phyloP scores from a whole-genome alignment of 768 basidiomycete species.

The Psilocybe cyanescens region DNA sequence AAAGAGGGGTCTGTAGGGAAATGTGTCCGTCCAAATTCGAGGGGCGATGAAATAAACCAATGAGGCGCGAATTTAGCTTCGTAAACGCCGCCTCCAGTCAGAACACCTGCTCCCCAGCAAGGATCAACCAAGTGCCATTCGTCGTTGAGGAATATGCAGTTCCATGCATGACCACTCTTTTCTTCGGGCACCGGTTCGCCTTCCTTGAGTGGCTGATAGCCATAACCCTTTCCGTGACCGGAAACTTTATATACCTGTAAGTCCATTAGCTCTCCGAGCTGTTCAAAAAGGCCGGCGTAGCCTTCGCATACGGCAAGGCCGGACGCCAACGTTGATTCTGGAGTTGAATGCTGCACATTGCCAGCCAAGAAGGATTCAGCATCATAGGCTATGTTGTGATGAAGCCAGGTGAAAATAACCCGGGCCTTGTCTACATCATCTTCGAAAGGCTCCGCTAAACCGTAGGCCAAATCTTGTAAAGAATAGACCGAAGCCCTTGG shows the following conservation, averaged over 20 bases:
- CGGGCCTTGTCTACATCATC: conserved; percentile 49
- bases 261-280: conserved; percentile 41
- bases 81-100: conserved; percentile 36
- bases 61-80: conserved; percentile 37
- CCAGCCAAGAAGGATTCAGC: conserved; percentile 45
- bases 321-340: conserved; percentile 41
- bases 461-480: conserved; percentile 40
- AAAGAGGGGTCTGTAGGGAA: conserved; percentile 47
- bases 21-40: conserved; percentile 47
- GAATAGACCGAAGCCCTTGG: conserved; percentile 43
- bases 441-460: conserved; percentile 44
- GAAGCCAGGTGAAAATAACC: conserved; percentile 51
- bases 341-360: conserved; percentile 37
- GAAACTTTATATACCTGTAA: conserved; percentile 43
- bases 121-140: conserved; percentile 51
- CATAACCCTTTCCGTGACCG: conserved; percentile 52
- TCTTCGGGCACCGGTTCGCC: conserved; percentile 39
- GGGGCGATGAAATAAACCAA: conserved; percentile 46
- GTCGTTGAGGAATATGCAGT: conserved; percentile 45
- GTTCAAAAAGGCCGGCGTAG: conserved; percentile 47
- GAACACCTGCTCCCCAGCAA: conserved; percentile 53
- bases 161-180: conserved; percentile 51
- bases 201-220: conserved; percentile 35
- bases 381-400: conserved; percentile 51
- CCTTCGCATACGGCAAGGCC: conserved; percentile 56